Base-by-base conservation (phyloP, 768 basidiomycete species). In the Hygrophoropsis aurantiaca region DNA sequence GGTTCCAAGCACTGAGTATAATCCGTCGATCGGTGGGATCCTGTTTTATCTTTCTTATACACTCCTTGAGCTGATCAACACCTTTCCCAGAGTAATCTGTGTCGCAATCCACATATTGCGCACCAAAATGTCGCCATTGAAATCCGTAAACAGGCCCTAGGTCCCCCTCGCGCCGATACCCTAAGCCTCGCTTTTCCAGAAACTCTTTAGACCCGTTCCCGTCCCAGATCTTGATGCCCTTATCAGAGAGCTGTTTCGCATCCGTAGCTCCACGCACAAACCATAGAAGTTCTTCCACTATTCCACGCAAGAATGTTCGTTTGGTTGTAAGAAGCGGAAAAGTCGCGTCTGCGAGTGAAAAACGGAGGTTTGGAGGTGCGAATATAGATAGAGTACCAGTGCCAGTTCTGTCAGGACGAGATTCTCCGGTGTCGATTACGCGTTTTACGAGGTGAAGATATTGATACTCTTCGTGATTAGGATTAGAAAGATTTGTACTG, bases 61-160 rank as follows among this genome's bases (percentile, higher is more conserved):
- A 90, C 59, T 95, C 90, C 41, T 75, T 68, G 38, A 98, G 73
- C 72, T 99, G 95, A 70, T 99, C 95, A 35, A 93, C 92, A 20
- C 94, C 91, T 57, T 94, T 70, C 1, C 89, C 89, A 0, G 75
- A 68, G 60, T 97, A 97, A 56, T 87, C 82, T 18, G 72, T 66
- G 23, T 90, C 87, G 54, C 84, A 86, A 55, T 87, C 81, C 25
- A 69, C 66, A 55, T 95, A 95, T 49, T 80, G 69, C 4, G 93
- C 92, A 1, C 94, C 94, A 67, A 94, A 97, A 65, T 94, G 91
- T 46, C 94, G 76, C 94, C 94, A 97, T 58, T 94, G 93, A 61
- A 97, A 97, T 0, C 94, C 94, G 62, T 99, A 99, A 0, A 99
- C 92, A 0, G 95, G 95, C 0, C 97, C 97, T 4, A 99, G 69